These are phyloP conservation scores for Phialemonium atrogriseum DNA, from an alignment of 2,329 filamentous ascomycete species.

Conservation along the genomic window DNA sequence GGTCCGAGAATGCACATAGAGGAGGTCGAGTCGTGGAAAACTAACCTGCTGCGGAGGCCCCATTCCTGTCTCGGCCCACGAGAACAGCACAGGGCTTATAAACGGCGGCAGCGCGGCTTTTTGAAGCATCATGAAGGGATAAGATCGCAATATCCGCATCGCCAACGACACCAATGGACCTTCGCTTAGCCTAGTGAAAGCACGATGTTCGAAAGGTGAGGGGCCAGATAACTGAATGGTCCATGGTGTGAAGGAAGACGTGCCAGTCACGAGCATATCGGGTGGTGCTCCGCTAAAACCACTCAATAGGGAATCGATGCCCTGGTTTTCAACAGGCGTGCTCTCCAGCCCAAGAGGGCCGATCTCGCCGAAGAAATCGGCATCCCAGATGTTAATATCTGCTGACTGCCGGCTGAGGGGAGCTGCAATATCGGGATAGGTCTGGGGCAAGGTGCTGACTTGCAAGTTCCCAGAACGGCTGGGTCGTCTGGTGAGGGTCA, in stretches of 20 bases:
- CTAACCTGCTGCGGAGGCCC: slow-evolving; percentile 1
- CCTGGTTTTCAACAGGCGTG: neutral
- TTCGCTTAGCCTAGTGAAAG: slow-evolving; percentile 5
- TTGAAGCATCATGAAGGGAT: slow-evolving; percentile 9
- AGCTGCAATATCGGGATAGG: no score
- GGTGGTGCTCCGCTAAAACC: neutral
- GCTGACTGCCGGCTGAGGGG: neutral
- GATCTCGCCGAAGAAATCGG: neutral
- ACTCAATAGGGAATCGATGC: neutral
- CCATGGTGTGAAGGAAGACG: neutral
- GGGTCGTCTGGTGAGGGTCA: neutral
- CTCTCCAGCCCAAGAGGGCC: slow-evolving; percentile 11
- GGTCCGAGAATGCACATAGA: no score
- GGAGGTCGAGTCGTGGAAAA: no score
- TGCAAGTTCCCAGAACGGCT: neutral
- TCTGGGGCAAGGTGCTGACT: neutral
- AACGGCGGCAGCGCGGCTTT: slow-evolving; percentile 8
- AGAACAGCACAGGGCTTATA: slow-evolving; percentile 5
- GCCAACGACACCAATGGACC: slow-evolving; percentile 5
- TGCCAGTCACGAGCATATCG: neutral
- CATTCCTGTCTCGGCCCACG: neutral
- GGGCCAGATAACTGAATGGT: neutral
- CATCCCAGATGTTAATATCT: slow-evolving; percentile 2
- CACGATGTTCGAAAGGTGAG: slow-evolving; percentile 5
- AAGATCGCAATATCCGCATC: slow-evolving; percentile 9